phyloP scores from a whole-genome alignment of 352 stramenopile species.

The Blastocystis sp. region DNA sequence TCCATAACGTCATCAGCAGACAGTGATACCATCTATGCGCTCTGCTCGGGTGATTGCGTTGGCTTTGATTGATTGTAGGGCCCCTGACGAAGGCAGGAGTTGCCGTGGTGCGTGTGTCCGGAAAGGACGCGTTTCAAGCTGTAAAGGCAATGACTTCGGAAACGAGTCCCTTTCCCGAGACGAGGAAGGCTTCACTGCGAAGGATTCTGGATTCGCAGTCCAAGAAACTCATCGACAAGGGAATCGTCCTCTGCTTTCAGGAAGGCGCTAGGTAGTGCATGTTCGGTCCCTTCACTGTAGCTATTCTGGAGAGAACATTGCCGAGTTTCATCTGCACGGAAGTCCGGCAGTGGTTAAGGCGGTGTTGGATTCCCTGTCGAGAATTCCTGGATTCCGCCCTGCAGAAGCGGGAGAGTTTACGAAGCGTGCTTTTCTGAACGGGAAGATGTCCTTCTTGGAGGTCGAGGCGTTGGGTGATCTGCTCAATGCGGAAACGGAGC shows the following conservation, averaged over 20 bases:
- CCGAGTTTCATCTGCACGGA: conserved; percentile 83
- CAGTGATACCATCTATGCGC: conserved; percentile 81
- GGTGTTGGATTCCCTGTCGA: conserved; percentile 77
- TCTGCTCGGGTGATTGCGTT: conserved; percentile 77
- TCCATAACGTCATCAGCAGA: conserved; percentile 6
- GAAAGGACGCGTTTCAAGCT: conserved; percentile 71
- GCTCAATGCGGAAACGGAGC: conserved; percentile 81
- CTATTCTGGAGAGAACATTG: conserved; percentile 81
- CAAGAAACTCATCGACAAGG: conserved; percentile 80
- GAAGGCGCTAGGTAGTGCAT: conserved; percentile 77
- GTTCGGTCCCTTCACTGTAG: conserved; percentile 69
- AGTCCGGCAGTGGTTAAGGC: conserved; percentile 80
- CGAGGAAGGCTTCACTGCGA: conserved; percentile 68
- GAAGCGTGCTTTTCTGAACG: conserved; percentile 83
- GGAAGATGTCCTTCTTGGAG: conserved; percentile 75
- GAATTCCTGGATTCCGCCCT: conserved; percentile 71
- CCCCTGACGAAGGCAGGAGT: conserved; percentile 78
- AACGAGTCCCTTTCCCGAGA: neutral
- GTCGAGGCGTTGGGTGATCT: conserved; percentile 83
- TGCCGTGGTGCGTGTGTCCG: conserved; percentile 81
- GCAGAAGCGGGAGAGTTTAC: conserved; percentile 83
- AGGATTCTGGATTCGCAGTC: conserved; percentile 80
- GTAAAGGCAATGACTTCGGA: conserved; percentile 33
- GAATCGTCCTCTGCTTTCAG: conserved; percentile 79
- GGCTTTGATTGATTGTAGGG: neutral